Conservation (phyloP, 495 filamentous ascomycete genomes). For the Penicillium bialowiezense region DNA sequence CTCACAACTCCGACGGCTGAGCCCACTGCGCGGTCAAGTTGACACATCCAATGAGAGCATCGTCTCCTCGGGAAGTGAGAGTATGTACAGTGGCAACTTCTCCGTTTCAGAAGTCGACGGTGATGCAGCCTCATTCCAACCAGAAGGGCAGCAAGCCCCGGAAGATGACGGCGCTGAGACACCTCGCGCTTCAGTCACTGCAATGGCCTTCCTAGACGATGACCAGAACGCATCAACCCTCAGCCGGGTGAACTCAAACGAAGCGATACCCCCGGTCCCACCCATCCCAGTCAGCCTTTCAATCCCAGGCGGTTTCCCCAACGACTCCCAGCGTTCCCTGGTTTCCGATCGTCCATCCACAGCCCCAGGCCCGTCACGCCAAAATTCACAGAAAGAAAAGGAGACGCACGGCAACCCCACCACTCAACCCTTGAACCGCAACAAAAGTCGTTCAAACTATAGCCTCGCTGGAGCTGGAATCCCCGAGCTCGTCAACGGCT, state of each 20-base stretch:
- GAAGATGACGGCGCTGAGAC: slow-evolving; percentile 34
- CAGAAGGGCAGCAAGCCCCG: slow-evolving; percentile 21
- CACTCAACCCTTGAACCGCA: slow-evolving; percentile 27
- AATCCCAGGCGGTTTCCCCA: slow-evolving; percentile 37
- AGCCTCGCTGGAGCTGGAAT: slow-evolving; percentile 26
- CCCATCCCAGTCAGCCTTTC: slow-evolving; percentile 39
- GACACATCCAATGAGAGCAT: slow-evolving; percentile 36
- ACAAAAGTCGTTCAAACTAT: slow-evolving; percentile 39
- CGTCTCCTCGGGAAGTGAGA: slow-evolving; percentile 44
- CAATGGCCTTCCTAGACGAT: slow-evolving; percentile 12
- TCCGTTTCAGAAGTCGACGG: slow-evolving; percentile 36
- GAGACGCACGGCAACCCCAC: slow-evolving; percentile 14
- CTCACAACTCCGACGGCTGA: slow-evolving; percentile 31
- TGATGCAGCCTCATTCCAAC: slow-evolving; percentile 28
- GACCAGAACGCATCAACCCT: slow-evolving; percentile 3
- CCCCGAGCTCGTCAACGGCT: slow-evolving; percentile 6
- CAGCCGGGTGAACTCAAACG: slow-evolving; percentile 11
- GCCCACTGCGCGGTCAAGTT: slow-evolving; percentile 37
- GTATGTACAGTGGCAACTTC: slow-evolving; percentile 42
- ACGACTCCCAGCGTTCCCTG: slow-evolving; percentile 37
- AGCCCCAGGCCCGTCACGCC: slow-evolving; percentile 28
- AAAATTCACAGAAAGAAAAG: slow-evolving; percentile 22
- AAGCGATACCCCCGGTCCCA: slow-evolving; percentile 43
- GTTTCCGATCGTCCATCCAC: slow-evolving; percentile 38
- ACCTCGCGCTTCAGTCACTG: slow-evolving; percentile 28